Percentiles rank a stretch among this genome's conserved stretches.
These are phyloP conservation scores for Penicillium diatomitis DNA, from an alignment of 495 filamentous ascomycete species.

Conservation along the genomic window DNA sequence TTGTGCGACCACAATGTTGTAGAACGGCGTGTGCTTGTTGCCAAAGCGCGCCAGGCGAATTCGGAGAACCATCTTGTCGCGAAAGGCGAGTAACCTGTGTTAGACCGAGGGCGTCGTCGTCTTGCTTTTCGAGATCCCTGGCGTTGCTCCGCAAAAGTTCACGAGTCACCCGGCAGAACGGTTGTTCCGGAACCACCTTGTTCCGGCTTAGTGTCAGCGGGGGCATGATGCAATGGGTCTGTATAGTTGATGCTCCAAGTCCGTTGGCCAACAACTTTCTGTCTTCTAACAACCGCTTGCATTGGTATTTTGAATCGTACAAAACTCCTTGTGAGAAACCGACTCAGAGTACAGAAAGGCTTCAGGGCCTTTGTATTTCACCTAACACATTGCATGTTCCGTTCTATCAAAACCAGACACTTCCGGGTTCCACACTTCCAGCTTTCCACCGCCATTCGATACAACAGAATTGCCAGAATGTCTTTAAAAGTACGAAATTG, in stretches of 20 bases:
- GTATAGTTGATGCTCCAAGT: slow-evolving; percentile 1
- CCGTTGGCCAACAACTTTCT: neutral
- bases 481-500: slow-evolving; percentile 26
- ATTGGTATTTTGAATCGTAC: too few species aligned
- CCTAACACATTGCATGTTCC: slow-evolving; percentile 19
- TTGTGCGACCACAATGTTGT: slow-evolving; percentile 94
- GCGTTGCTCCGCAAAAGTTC: slow-evolving; percentile 22
- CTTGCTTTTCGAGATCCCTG: neutral
- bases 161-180: slow-evolving; percentile 14
- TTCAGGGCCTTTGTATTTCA: neutral
- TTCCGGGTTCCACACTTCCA: neutral
- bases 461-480: slow-evolving; percentile 28
- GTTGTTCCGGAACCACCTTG: slow-evolving; percentile 14
- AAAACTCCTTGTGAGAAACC: too few species aligned
- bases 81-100: slow-evolving; percentile 1
- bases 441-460: slow-evolving; percentile 10
- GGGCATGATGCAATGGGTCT: slow-evolving; percentile 18
- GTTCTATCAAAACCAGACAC: slow-evolving; percentile 5
- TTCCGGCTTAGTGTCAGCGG: slow-evolving; percentile 21
- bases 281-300: neutral
- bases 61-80: slow-evolving; percentile 70
- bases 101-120: neutral
- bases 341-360: too few species aligned
- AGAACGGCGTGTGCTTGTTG: slow-evolving; percentile 73
- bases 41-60: slow-evolving; percentile 94